These are phyloP conservation scores for Eutrema japonicum DNA, from an alignment of 345 rosid genomes.

Conservation along the genomic window DNA sequence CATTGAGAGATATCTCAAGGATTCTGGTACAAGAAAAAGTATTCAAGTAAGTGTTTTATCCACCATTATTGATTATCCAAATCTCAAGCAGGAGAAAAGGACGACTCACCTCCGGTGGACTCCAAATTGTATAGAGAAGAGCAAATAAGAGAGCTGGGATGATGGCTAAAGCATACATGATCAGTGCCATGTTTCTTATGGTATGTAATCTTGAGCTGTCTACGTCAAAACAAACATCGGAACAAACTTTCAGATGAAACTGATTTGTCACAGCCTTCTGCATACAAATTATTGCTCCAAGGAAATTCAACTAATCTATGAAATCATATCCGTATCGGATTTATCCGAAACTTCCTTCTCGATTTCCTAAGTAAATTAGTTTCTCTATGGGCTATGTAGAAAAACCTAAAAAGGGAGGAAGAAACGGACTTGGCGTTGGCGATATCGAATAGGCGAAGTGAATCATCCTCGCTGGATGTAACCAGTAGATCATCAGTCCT, in stretches of 20 bases:
- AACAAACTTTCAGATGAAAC: conserved; percentile 24
- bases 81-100: background rate
- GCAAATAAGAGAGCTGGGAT: conserved; percentile 90
- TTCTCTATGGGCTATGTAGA: background rate
- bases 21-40: conserved; percentile 53
- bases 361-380: background rate
- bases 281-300: background rate
- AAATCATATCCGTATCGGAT: background rate
- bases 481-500: conserved; percentile 85
- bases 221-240: conserved; percentile 17
- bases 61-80: conserved; percentile 6
- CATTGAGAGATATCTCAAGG: conserved; percentile 86
- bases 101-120: conserved; percentile 67
- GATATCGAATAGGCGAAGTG: conserved; percentile 86
- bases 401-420: conserved; percentile 19
- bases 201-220: conserved; percentile 87
- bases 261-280: background rate
- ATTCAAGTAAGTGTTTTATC: background rate
- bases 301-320: background rate
- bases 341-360: background rate
- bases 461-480: conserved; percentile 90
- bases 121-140: conserved; percentile 78
- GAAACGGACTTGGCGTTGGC: conserved; percentile 78
- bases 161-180: conserved; percentile 89
- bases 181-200: conserved; percentile 94